Evolutionary conservation across 768 basidiomycete species (phyloP).

Genomic region (Pleurotus eryngii): DNA sequence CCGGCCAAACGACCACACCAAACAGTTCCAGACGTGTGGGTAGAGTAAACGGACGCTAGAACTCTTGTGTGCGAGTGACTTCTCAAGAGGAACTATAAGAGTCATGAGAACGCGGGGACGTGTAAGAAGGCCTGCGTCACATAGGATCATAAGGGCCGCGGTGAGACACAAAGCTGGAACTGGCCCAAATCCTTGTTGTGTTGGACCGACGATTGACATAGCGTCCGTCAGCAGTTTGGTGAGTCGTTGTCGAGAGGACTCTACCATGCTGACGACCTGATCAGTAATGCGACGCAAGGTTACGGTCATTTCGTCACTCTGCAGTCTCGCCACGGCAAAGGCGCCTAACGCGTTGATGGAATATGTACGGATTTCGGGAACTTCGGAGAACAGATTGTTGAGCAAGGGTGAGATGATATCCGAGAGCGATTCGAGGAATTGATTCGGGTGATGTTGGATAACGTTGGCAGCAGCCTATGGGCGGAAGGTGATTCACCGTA

Average conservation of each 20-base stretch:
- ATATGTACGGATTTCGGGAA: conserved; percentile 36
- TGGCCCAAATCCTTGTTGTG: conserved; percentile 24
- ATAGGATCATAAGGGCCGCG: conserved; percentile 45
- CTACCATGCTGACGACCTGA: conserved; percentile 16
- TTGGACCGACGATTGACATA: conserved; percentile 18
- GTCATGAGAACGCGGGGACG: conserved; percentile 34
- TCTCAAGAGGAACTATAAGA: conserved; percentile 30
- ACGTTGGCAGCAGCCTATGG: conserved; percentile 32
- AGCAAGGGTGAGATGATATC: conserved; percentile 43
- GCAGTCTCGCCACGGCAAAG: conserved; percentile 42
- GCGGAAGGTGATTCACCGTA: neutral
- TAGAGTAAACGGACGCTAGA: conserved; percentile 34
- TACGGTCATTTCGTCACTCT: conserved; percentile 6
- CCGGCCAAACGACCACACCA: conserved; percentile 54
- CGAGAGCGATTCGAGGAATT: conserved; percentile 47
- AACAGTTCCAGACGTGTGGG: conserved; percentile 46
- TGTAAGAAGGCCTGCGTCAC: conserved; percentile 40
- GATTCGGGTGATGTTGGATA: conserved; percentile 35
- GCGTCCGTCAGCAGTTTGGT: conserved; percentile 23
- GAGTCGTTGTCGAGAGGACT: conserved; percentile 17
- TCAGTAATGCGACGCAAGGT: conserved; percentile 21
- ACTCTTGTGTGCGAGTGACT: conserved; percentile 28
- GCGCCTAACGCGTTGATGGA: conserved; percentile 58
- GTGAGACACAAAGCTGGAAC: conserved; percentile 43
- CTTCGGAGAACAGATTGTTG: conserved; percentile 24